Conservation (phyloP, 2,329 filamentous ascomycete genomes). For the Aspergillus sp. region DNA sequence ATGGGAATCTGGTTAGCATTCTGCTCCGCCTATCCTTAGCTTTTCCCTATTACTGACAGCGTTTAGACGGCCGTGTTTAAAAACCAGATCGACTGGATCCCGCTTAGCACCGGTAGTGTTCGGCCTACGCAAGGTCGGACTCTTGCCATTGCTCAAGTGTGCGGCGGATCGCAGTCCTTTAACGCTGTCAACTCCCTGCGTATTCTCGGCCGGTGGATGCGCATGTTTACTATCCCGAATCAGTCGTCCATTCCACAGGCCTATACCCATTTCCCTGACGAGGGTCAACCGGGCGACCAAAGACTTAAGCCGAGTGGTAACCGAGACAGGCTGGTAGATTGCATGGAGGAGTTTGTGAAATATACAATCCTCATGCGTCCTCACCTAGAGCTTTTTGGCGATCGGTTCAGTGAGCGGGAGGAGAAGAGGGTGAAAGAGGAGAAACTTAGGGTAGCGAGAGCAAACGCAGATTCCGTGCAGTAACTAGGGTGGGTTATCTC, state of each 20-base stretch:
- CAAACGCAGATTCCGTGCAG: no score
- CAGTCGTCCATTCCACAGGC: conserved; percentile 64
- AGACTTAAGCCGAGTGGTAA: conserved; percentile 58
- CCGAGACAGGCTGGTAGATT: conserved; percentile 62
- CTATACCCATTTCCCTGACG: conserved; percentile 62
- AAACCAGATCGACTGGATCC: conserved; percentile 71
- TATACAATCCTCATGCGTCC: conserved; percentile 65
- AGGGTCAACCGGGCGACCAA: conserved; percentile 46
- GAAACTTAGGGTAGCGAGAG: no score
- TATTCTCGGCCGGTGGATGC: not conserved
- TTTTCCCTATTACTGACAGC: not conserved
- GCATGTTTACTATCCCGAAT: conserved; percentile 56
- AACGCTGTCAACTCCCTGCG: not conserved
- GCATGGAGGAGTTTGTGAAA: conserved; percentile 70
- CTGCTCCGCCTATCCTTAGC: not conserved
- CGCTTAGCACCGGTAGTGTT: conserved; percentile 60
- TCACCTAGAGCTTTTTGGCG: conserved; percentile 60
- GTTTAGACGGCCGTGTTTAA: conserved; percentile 65
- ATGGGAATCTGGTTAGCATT: conserved; percentile 57
- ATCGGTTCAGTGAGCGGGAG: conserved; percentile 61
- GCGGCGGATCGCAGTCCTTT: conserved; percentile 54
- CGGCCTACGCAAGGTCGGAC: conserved; percentile 67
- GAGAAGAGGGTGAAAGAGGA: conserved; percentile 19
- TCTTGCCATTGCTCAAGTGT: conserved; percentile 61
- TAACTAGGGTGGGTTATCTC: no score